Evolutionary conservation across 768 basidiomycete species (phyloP), one percentile per base, ranked within the genome.

Genomic region (Calvatia gigantea): DNA sequence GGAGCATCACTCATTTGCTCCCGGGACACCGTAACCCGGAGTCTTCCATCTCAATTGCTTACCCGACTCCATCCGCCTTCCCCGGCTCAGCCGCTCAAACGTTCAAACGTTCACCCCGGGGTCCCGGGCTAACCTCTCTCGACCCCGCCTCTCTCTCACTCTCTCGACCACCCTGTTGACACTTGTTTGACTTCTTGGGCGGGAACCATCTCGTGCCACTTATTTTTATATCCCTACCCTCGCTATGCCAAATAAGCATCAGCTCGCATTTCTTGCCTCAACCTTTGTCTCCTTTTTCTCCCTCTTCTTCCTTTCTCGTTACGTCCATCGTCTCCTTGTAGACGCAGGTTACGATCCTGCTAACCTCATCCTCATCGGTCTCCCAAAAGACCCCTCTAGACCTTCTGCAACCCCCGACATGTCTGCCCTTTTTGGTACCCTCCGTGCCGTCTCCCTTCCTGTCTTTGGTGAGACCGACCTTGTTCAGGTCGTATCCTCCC

Each of bases 291-390:
- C 79, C 45, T 77, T 85, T 58, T 29, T 66, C 29, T 19, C 71
- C 53, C 84, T 89, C 69, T 60, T 82, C 63, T 52, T 72, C 57
- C 52, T 74, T 64, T 70, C 75, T 52, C 71, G 69, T 62, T 73
- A 72, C 62, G 42, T 85, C 58, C 64, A 71, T 59, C 45, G 65
- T 17, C 72, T 62, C 54, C 83, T 89, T 61, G 62, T 63, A 6
- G 75, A 73, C 7, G 77, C 79, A 8, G 85, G 85, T 62, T 85
- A 81, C 76, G 72, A 83, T 71, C 41, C 83, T 54, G 73, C 79
- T 25, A 68, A 78, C 17, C 66, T 89, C 66, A 86, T 87, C 61
- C 83, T 89, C 65, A 66, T 85, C 45, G 86, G 86, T 54, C 74
- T 85, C 44, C 73, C 59, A 57, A 27, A 60, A 45, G 14, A 21